Evolutionary conservation across 2,329 filamentous ascomycete genomes (phyloP).

Genomic region (Massarina eburnea): DNA sequence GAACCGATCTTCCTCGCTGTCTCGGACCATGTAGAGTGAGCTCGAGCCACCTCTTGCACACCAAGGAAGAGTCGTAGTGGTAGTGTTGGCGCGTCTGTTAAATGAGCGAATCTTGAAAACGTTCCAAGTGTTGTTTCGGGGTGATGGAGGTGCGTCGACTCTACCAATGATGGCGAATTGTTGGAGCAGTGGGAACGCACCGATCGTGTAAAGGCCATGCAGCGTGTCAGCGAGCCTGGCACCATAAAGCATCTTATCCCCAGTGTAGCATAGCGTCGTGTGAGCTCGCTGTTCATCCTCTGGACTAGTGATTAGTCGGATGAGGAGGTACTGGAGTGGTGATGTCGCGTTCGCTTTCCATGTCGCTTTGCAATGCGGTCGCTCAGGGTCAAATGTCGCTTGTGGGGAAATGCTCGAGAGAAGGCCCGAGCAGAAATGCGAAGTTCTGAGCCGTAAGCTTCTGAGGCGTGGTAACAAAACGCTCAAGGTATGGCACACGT

Average conservation of each 20-base stretch:
- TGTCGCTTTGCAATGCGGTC: not conserved
- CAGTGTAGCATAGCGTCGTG: slow-evolving; percentile 7
- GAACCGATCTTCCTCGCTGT: slow-evolving; percentile 14
- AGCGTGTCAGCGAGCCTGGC: slow-evolving; percentile 5
- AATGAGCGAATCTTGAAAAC: slow-evolving; percentile 13
- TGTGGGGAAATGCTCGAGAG: slow-evolving; percentile 5
- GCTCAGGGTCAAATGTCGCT: slow-evolving; percentile 7
- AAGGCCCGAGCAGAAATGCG: slow-evolving; percentile 13
- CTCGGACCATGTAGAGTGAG: slow-evolving; percentile 16
- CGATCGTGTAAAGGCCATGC: slow-evolving; percentile 7
- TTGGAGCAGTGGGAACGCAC: slow-evolving; percentile 10
- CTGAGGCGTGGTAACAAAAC: slow-evolving; percentile 11
- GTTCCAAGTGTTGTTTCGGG: slow-evolving; percentile 12
- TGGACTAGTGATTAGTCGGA: slow-evolving; percentile 7
- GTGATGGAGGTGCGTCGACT: slow-evolving; percentile 5
- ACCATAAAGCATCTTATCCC: slow-evolving; percentile 5
- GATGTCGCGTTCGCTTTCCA: slow-evolving; percentile 3
- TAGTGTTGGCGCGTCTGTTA: not conserved
- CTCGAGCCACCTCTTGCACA: slow-evolving; percentile 17
- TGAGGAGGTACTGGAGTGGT: slow-evolving; percentile 9
- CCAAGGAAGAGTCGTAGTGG: slow-evolving; percentile 14
- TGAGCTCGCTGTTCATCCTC: slow-evolving; percentile 2
- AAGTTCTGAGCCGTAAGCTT: slow-evolving; percentile 10
- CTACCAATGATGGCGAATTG: slow-evolving; percentile 14
- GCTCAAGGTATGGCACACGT: slow-evolving; percentile 13